Conservation (phyloP, 805 yeast genomes). For the Kregervanrija delftensis region DNA sequence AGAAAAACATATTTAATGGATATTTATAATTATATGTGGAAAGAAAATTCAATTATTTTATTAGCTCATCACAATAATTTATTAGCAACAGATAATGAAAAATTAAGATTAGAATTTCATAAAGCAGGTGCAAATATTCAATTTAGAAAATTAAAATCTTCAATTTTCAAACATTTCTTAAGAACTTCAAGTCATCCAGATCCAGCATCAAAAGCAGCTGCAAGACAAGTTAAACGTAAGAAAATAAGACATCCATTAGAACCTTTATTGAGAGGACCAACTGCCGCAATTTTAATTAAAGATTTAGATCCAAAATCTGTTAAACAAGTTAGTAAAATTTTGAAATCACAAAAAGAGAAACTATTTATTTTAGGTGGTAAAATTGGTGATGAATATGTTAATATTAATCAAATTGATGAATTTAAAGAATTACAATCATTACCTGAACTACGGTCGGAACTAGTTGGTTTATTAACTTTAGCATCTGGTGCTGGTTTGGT, state of each 20-base stretch:
- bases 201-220: constrained; percentile 60
- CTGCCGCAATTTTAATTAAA: constrained; percentile 67
- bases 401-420: constrained; percentile 43
- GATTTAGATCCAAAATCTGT: constrained; percentile 67
- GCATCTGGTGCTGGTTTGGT: constrained; percentile 88
- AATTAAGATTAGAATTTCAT: constrained; percentile 52
- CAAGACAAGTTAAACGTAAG: constrained; percentile 30
- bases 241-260: constrained; percentile 57
- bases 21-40: constrained; percentile 65
- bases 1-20: constrained; percentile 87
- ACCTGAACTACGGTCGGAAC: constrained; percentile 68
- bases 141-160: constrained; percentile 61
- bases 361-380: constrained; percentile 82
- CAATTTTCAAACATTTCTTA: constrained; percentile 68
- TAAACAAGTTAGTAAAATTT: constrained; percentile 49
- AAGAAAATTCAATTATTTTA: constrained; percentile 60
- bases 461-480: constrained; percentile 76
- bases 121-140: constrained; percentile 52
- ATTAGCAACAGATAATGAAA: constrained; percentile 58
- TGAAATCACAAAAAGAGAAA: constrained; percentile 62
- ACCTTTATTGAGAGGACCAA: constrained; percentile 74
- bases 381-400: constrained; percentile 54
- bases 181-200: constrained; percentile 62
- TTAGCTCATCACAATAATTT: constrained; percentile 84
- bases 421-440: constrained; percentile 72